Percentiles rank a stretch among this genome's conserved stretches.
These are phyloP conservation scores for Tulasnella sp. DNA, from an alignment of 768 basidiomycete species.

Conservation along the genomic window DNA sequence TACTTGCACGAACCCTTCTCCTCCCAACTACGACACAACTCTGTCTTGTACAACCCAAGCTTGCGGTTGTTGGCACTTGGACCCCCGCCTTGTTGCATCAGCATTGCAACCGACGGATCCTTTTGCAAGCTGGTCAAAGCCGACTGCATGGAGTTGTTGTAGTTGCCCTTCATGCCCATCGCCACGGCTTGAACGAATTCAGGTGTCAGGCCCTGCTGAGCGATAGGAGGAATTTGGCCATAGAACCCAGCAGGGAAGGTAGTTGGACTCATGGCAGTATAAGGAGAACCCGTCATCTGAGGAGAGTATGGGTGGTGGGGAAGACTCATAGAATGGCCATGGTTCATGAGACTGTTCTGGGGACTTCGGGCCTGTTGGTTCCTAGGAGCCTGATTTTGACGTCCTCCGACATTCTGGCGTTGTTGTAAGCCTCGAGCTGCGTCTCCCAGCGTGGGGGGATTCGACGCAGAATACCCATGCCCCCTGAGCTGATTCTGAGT, in stretches of 20 bases:
- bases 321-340: not conserved
- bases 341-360: not conserved
- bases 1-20: slow-evolving; percentile 82
- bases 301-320: not conserved
- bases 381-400: too few relatives aligned
- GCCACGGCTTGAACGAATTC: not conserved
- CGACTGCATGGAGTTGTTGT: not conserved
- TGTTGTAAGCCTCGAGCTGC: not conserved
- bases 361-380: not conserved
- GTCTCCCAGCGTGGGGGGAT: not conserved
- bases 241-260: not conserved
- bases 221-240: not conserved
- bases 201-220: slow-evolving; percentile 7
- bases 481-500: not conserved
- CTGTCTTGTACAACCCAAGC: slow-evolving; percentile 81
- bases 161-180: not conserved
- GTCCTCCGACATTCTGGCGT: not conserved
- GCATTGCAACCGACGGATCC: not conserved
- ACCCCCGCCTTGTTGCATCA: slow-evolving; percentile 28
- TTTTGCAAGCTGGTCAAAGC: not conserved
- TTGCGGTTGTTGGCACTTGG: slow-evolving; percentile 89
- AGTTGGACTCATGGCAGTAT: not conserved
- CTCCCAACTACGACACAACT: slow-evolving; percentile 83
- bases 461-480: not conserved
- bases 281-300: not conserved